phyloP scores from a whole-genome alignment of 2,329 filamentous ascomycete species.

The Trichoderma gracile region DNA sequence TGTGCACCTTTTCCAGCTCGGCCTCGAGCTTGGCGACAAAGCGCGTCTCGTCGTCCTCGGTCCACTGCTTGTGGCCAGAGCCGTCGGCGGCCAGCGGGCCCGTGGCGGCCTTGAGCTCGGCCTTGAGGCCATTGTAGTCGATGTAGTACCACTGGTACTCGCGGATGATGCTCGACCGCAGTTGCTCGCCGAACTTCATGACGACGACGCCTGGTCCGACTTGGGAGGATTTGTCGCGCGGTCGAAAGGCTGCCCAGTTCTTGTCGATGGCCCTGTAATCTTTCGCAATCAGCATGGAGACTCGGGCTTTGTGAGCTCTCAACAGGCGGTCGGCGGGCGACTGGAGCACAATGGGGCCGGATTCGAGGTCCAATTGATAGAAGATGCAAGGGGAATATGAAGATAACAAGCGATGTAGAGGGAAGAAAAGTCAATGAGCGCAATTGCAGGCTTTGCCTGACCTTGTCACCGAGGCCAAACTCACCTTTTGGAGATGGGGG shows the following conservation, averaged over 20 bases:
- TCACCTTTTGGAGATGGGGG: slow-evolving; percentile 11
- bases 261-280: slow-evolving; percentile 48
- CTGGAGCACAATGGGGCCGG: background rate
- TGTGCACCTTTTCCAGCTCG: slow-evolving; percentile 96
- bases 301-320: slow-evolving; percentile 11
- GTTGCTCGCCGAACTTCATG: slow-evolving; percentile 93
- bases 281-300: slow-evolving; percentile 55
- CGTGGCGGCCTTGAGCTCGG: slow-evolving; percentile 74
- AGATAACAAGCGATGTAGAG: background rate
- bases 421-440: background rate
- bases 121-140: slow-evolving; percentile 91
- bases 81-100: slow-evolving; percentile 48
- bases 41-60: slow-evolving; percentile 83
- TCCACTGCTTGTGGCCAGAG: slow-evolving; percentile 66
- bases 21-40: slow-evolving; percentile 86
- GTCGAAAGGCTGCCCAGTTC: slow-evolving; percentile 44
- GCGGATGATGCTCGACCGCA: slow-evolving; percentile 91
- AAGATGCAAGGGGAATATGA: background rate
- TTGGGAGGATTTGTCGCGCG: slow-evolving; percentile 34
- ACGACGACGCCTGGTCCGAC: slow-evolving; percentile 55
- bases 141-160: slow-evolving; percentile 99
- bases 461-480: background rate
- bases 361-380: background rate
- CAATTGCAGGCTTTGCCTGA: slow-evolving; percentile 1
- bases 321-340: background rate